phyloP scores from a whole-genome alignment of 1,284 basidiomycete genomes.

The Athelia sp. region DNA sequence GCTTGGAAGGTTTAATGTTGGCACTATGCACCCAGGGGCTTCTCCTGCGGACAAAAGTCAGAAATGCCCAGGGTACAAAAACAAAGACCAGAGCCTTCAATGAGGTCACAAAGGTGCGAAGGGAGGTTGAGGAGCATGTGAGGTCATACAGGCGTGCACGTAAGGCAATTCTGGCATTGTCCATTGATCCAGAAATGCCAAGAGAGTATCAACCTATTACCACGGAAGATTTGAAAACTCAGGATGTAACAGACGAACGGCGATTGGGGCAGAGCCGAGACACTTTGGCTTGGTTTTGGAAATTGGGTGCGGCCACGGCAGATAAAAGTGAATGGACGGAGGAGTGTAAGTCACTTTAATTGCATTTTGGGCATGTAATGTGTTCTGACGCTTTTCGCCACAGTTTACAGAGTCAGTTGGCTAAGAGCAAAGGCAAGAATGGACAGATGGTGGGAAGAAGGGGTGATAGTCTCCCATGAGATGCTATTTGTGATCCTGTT shows the following conservation, averaged over 20 bases:
- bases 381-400: not conserved
- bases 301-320: not conserved
- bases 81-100: conserved; percentile 1
- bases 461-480: conserved; percentile 10
- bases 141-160: not conserved
- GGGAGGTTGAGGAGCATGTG: not conserved
- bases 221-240: conserved; percentile 2
- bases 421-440: conserved; percentile 10
- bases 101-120: not conserved
- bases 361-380: not conserved
- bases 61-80: conserved; percentile 9
- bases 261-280: conserved; percentile 8
- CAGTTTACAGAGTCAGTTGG: conserved; percentile 9
- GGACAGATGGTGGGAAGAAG: conserved; percentile 7
- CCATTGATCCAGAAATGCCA: not conserved
- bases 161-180: not conserved
- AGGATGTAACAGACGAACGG: conserved; percentile 12
- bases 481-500: conserved; percentile 11
- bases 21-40: not conserved
- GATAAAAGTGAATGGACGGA: conserved; percentile 4
- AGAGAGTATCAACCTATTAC: conserved; percentile 5
- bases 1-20: not conserved
- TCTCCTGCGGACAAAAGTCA: not conserved
- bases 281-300: conserved; percentile 12
- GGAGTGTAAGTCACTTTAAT: conserved; percentile 8